Percentiles rank a stretch among this genome's conserved stretches.
Conservation (phyloP, 768 basidiomycete species). For the Lyophyllum shimeji region DNA sequence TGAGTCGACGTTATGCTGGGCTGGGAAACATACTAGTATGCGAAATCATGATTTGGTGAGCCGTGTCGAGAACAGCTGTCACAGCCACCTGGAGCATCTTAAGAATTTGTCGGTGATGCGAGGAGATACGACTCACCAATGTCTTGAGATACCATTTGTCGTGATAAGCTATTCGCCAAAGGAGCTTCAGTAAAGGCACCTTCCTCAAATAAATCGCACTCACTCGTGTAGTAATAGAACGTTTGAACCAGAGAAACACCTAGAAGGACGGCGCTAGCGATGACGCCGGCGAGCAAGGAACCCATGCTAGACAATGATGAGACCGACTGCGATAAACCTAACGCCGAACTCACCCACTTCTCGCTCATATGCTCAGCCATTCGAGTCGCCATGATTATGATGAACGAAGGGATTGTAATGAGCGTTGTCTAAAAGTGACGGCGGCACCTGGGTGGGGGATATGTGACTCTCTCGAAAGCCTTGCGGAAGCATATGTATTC, state of each 20-base stretch:
- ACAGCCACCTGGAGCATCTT: constrained; percentile 30
- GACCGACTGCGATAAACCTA: too few relatives aligned
- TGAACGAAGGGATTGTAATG: neutral
- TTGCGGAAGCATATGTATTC: too few relatives aligned
- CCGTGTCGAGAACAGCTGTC: constrained; percentile 42
- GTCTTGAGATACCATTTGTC: constrained; percentile 17
- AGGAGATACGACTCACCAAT: constrained; percentile 4
- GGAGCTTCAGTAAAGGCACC: neutral
- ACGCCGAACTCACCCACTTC: constrained; percentile 6
- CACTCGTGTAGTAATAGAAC: constrained; percentile 19
- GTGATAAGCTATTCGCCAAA: constrained; percentile 12
- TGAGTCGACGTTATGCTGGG: too few relatives aligned
- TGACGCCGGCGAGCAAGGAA: constrained; percentile 18
- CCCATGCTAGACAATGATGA: constrained; percentile 17
- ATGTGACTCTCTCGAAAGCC: too few relatives aligned
- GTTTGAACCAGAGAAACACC: constrained; percentile 21
- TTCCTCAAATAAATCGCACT: neutral
- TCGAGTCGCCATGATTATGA: constrained; percentile 2
- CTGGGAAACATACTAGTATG: constrained; percentile 37
- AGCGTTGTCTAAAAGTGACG: neutral
- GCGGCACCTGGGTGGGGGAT: too few relatives aligned
- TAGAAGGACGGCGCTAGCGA: constrained; percentile 19
- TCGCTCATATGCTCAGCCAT: constrained; percentile 10
- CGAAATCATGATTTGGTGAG: constrained; percentile 47
- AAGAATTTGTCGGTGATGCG: neutral